Evolutionary conservation across 2,329 filamentous ascomycete genomes (phyloP).

Genomic region (Exophiala bonariae): DNA sequence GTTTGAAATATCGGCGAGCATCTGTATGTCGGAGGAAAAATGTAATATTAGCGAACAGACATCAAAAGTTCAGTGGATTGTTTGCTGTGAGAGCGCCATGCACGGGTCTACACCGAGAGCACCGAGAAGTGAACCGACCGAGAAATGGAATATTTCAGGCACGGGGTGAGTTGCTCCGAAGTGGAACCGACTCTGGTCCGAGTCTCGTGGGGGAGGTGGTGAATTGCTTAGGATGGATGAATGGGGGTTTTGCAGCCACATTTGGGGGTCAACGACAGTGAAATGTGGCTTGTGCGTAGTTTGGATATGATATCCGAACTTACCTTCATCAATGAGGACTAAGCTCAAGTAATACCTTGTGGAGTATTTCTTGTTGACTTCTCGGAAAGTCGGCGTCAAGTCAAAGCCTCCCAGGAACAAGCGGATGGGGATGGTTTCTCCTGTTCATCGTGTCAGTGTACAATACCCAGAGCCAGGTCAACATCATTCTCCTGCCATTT

Average conservation of each 20-base stretch:
- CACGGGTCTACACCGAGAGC: too few relatives aligned
- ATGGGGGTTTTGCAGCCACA: neutral
- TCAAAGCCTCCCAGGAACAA: slow-evolving; percentile 98
- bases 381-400: slow-evolving; percentile 94
- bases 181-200: too few relatives aligned
- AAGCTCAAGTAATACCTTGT: slow-evolving; percentile 96
- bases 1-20: slow-evolving; percentile 96
- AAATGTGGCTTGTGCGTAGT: neutral
- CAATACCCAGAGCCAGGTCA: neutral
- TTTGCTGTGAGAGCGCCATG: too few relatives aligned
- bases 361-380: slow-evolving; percentile 99
- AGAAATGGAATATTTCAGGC: neutral
- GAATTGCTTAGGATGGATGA: neutral
- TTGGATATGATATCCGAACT: slow-evolving; percentile 28
- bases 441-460: slow-evolving; percentile 37
- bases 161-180: neutral
- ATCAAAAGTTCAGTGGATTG: too few relatives aligned
- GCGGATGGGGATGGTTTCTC: slow-evolving; percentile 91
- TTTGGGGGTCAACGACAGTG: neutral
- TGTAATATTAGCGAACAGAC: neutral
- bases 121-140: too few relatives aligned
- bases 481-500: neutral
- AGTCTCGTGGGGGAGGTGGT: neutral
- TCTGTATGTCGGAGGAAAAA: too few relatives aligned
- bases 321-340: slow-evolving; percentile 92